Conservation (phyloP, 192 early-diverging fungal genomes). For the Piromyces sp. region DNA sequence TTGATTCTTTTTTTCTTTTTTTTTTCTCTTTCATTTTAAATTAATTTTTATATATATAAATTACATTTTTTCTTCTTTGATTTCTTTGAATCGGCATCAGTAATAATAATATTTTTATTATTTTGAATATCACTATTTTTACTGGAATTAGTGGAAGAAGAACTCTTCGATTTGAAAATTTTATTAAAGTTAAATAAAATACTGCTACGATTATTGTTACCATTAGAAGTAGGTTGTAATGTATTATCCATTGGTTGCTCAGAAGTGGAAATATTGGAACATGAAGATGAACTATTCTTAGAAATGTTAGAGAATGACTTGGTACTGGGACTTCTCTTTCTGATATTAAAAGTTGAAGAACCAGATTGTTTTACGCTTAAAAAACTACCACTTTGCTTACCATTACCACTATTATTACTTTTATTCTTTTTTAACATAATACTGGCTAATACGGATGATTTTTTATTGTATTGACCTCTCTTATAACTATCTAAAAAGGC, state of each 20-base stretch:
- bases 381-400: background rate
- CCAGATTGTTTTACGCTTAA: background rate
- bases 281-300: background rate
- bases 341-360: background rate
- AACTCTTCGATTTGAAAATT: background rate
- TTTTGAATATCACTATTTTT: background rate
- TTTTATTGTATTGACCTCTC: constrained; percentile 1
- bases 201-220: background rate
- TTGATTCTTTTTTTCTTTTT: background rate
- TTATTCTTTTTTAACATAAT: background rate
- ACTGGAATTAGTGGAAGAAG: background rate
- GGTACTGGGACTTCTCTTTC: background rate
- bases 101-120: background rate
- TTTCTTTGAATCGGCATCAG: background rate
- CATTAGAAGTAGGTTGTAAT: background rate
- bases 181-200: background rate
- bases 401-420: background rate
- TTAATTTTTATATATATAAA: background rate
- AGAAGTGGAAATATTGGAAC: background rate
- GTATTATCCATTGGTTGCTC: background rate
- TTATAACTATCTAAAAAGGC: constrained; percentile 21
- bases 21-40: background rate
- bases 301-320: background rate
- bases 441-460: background rate
- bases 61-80: background rate